These are phyloP conservation scores for Millerozyma acaciae DNA, from an alignment of 805 yeast species.

Conservation along the genomic window DNA sequence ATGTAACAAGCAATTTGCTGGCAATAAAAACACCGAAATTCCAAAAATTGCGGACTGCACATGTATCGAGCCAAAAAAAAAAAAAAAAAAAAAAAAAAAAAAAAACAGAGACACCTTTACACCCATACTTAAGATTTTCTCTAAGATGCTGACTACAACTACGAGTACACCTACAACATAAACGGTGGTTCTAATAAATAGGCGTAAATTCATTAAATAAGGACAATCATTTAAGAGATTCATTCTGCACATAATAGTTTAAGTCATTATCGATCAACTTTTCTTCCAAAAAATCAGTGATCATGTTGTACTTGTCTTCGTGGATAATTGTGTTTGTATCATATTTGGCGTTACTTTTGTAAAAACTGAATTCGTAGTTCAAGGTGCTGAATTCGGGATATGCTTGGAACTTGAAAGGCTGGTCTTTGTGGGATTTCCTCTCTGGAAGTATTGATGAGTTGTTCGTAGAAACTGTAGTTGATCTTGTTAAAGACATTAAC, in stretches of 20 bases:
- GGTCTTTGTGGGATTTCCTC: conserved; percentile 5
- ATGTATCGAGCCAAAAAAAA: neutral
- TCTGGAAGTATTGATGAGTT: conserved; percentile 18
- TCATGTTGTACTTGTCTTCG: conserved; percentile 38
- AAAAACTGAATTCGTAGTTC: conserved; percentile 17
- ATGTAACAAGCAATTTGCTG: too few species aligned
- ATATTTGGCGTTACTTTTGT: conserved; percentile 14
- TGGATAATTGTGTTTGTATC: conserved; percentile 20
- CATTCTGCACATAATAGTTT: conserved; percentile 23
- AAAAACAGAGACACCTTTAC: too few species aligned
- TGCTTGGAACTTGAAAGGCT: conserved; percentile 22
- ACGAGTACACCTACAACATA: too few species aligned
- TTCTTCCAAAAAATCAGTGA: conserved; percentile 39
- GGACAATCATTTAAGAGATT: too few species aligned
- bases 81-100: neutral
- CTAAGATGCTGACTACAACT: too few species aligned
- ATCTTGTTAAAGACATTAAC: conserved; percentile 36
- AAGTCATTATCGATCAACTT: conserved; percentile 36
- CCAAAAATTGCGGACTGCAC: neutral
- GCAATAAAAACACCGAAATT: neutral
- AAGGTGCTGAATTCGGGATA: conserved; percentile 27
- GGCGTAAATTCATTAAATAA: too few species aligned
- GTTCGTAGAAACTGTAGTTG: conserved; percentile 41
- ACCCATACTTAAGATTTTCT: too few species aligned
- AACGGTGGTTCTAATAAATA: too few species aligned